Evolutionary conservation across 768 basidiomycete genomes (phyloP).

Genomic region (Termitomyces sp.): DNA sequence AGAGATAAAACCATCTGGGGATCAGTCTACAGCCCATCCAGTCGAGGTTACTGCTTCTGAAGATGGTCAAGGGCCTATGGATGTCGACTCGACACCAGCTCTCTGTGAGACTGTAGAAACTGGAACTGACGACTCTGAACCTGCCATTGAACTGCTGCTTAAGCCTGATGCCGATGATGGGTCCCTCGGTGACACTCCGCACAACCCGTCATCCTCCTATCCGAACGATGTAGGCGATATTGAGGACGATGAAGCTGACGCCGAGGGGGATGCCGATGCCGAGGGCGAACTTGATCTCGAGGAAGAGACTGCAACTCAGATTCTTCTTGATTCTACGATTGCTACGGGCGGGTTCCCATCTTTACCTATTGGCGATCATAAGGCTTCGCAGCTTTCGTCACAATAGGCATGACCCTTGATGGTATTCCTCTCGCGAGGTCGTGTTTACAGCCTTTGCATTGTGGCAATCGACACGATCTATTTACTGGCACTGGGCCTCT

Average conservation of each 20-base stretch:
- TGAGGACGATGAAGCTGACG: constrained; percentile 20
- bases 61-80: neutral
- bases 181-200: neutral
- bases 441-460: neutral
- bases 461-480: neutral
- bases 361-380: neutral
- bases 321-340: constrained; percentile 1
- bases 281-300: constrained; percentile 18
- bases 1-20: neutral
- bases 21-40: neutral
- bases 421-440: neutral
- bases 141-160: neutral
- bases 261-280: constrained; percentile 26
- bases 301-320: constrained; percentile 2
- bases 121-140: neutral
- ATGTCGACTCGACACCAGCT: neutral
- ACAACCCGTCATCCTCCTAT: neutral
- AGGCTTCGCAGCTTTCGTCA: neutral
- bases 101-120: neutral
- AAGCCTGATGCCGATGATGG: neutral
- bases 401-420: neutral
- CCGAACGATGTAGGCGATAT: neutral
- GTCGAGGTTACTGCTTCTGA: neutral
- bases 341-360: neutral
- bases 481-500: neutral